Evolutionary conservation across 345 rosid species (phyloP).

Genomic region (Eutrema yunnanense): DNA sequence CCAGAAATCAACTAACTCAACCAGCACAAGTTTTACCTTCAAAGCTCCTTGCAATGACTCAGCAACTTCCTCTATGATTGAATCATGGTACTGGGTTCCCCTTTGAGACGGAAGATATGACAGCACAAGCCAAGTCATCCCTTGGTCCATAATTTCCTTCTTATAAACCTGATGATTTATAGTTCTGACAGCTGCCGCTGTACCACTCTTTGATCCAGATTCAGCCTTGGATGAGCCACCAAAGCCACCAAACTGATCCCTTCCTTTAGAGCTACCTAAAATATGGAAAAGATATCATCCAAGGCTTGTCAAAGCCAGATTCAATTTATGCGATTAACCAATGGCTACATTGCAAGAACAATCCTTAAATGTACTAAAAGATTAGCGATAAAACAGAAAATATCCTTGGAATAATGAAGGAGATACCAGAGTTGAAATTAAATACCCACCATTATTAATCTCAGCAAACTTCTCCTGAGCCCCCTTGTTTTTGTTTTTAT

Average conservation of each 20-base stretch:
- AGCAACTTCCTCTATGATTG: constrained; percentile 54
- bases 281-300: constrained; percentile 54
- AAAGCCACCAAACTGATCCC: constrained; percentile 43
- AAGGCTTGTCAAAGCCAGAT: constrained; percentile 15
- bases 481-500: constrained; percentile 78
- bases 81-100: constrained; percentile 51
- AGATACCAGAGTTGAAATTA: constrained; percentile 1
- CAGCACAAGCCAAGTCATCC: constrained; percentile 88
- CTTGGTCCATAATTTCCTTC: constrained; percentile 61
- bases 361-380: not conserved
- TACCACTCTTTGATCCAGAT: constrained; percentile 37
- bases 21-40: constrained; percentile 41
- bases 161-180: constrained; percentile 50
- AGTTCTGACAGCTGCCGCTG: constrained; percentile 38
- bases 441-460: constrained; percentile 71
- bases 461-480: constrained; percentile 88
- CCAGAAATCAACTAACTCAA: not conserved
- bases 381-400: not conserved
- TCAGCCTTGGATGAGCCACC: constrained; percentile 50
- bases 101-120: constrained; percentile 47
- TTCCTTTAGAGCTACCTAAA: constrained; percentile 38
- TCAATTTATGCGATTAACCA: not conserved
- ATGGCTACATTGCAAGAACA: not conserved
- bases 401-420: not conserved
- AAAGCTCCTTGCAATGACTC: constrained; percentile 68